Evolutionary conservation across 176 grass and related monocot genomes (phyloP).

Genomic region (Carex littledalei): DNA sequence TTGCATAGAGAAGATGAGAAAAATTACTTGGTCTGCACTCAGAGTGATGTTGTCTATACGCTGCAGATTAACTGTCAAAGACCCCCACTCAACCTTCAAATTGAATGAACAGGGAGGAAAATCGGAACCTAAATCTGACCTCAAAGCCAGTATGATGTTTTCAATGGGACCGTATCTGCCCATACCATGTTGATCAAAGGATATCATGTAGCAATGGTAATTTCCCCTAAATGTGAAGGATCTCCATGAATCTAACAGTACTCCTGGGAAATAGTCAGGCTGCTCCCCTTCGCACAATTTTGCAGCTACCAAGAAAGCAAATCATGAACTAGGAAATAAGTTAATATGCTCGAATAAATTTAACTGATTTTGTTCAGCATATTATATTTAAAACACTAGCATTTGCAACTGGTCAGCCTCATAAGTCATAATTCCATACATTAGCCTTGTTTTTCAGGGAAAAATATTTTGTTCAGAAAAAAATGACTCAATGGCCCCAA

Average conservation of each 20-base stretch:
- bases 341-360: neutral
- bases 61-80: conserved; percentile 31
- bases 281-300: conserved; percentile 41
- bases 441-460: neutral
- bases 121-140: conserved; percentile 52
- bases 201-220: conserved; percentile 66
- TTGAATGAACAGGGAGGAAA: conserved; percentile 41
- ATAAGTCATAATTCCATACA: neutral
- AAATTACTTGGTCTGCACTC: conserved; percentile 46
- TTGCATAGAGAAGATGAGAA: neutral
- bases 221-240: conserved; percentile 46
- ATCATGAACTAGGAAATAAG: neutral
- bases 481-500: neutral
- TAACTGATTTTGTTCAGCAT: neutral
- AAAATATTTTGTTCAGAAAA: neutral
- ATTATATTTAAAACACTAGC: neutral
- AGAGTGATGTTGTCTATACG: conserved; percentile 36
- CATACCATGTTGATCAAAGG: conserved; percentile 27
- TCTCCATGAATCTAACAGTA: conserved; percentile 53
- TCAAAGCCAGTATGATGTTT: conserved; percentile 51
- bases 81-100: conserved; percentile 12
- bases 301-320: conserved; percentile 27
- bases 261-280: conserved; percentile 58
- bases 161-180: conserved; percentile 5
- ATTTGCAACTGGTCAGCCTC: neutral